These are phyloP conservation scores for Teratosphaeria epicoccoides DNA, from an alignment of 2,329 filamentous ascomycete species.

Conservation along the genomic window DNA sequence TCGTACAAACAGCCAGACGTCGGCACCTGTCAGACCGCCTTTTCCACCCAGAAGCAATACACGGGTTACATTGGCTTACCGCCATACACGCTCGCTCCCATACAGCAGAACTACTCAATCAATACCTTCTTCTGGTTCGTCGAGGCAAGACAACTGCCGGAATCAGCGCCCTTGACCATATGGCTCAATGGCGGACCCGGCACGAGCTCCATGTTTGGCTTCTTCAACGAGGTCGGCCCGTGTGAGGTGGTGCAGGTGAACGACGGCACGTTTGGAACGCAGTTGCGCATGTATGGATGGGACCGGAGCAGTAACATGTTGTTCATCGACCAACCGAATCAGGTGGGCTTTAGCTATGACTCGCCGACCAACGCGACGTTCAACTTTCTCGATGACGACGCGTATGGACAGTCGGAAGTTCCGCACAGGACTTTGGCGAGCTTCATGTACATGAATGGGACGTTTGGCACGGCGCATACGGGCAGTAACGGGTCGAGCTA, in stretches of 20 bases:
- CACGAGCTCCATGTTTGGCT: conserved; percentile 46
- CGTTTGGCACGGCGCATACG: conserved; percentile 45
- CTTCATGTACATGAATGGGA: conserved; percentile 48
- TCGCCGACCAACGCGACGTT: conserved; percentile 32
- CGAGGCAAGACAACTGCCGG: conserved; percentile 43
- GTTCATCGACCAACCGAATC: conserved; percentile 57
- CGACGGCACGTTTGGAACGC: conserved; percentile 22
- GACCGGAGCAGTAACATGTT: conserved; percentile 55
- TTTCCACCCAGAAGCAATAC: conserved; percentile 56
- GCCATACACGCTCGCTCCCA: conserved; percentile 35
- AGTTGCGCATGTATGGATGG: conserved; percentile 46
- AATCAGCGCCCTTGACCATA: conserved; percentile 46
- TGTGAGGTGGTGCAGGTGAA: conserved; percentile 27
- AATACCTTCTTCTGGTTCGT: conserved; percentile 60
- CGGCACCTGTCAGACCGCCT: conserved; percentile 55
- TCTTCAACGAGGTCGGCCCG: conserved; percentile 41
- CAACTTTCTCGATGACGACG: conserved; percentile 26
- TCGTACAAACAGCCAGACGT: conserved; percentile 53
- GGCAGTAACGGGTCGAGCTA: conserved; percentile 20
- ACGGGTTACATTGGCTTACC: conserved; percentile 56
- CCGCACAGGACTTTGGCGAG: conserved; percentile 43
- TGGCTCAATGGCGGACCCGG: conserved; percentile 55
- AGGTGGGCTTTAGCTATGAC: conserved; percentile 49
- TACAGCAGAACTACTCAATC: conserved; percentile 46
- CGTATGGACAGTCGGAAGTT: conserved; percentile 34